These are phyloP conservation scores for Lodderomyces theae DNA, from an alignment of 1,139 yeast genomes.

Conservation along the genomic window DNA sequence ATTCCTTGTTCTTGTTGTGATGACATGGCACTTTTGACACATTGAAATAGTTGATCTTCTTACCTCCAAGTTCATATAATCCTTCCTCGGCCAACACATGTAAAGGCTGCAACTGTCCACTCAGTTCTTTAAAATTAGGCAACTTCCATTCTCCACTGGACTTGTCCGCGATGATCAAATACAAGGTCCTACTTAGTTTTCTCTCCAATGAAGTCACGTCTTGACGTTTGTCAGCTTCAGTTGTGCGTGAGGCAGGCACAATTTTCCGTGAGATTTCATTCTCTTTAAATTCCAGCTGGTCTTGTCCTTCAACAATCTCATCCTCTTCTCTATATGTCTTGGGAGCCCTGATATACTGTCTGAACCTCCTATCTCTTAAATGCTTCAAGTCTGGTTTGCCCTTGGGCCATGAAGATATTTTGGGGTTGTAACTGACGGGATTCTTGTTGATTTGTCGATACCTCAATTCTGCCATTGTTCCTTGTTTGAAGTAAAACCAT, in stretches of 20 bases:
- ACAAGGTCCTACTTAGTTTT: slow-evolving; percentile 73
- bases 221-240: slow-evolving; percentile 68
- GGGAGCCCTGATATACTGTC: slow-evolving; percentile 74
- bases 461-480: slow-evolving; percentile 83
- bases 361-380: slow-evolving; percentile 82
- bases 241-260: slow-evolving; percentile 65
- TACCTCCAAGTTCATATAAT: slow-evolving; percentile 69
- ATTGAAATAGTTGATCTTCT: slow-evolving; percentile 76
- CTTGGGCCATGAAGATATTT: slow-evolving; percentile 64
- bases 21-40: slow-evolving; percentile 89
- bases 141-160: slow-evolving; percentile 68
- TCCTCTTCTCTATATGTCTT: slow-evolving; percentile 47
- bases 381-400: slow-evolving; percentile 87
- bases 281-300: slow-evolving; percentile 18
- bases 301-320: slow-evolving; percentile 27
- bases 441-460: slow-evolving; percentile 73
- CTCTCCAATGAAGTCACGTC: slow-evolving; percentile 75
- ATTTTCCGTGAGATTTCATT: slow-evolving; percentile 61
- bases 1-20: slow-evolving; percentile 42
- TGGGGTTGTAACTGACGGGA: slow-evolving; percentile 70
- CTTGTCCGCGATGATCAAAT: slow-evolving; percentile 59
- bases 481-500: slow-evolving; percentile 87
- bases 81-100: slow-evolving; percentile 78
- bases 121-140: slow-evolving; percentile 57
- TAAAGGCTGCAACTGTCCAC: slow-evolving; percentile 42